Percentiles rank a stretch among this genome's conserved stretches.
These are phyloP conservation scores for Gymnopus androsaceus DNA, from an alignment of 1,284 basidiomycete species.

Conservation along the genomic window DNA sequence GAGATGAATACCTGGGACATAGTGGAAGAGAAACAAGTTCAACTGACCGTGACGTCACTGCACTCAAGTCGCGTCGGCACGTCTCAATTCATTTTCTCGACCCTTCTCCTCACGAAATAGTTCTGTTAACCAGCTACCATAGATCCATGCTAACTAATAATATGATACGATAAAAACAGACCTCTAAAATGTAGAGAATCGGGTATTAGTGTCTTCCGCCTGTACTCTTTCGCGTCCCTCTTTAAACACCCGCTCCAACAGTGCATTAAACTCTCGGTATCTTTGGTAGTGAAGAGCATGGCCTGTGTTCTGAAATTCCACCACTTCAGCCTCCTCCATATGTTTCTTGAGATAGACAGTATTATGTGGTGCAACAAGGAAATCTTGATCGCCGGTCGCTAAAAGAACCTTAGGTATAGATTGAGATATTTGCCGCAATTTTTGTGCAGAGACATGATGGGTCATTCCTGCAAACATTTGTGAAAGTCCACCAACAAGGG, in stretches of 20 bases:
- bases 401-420: conserved; percentile 13
- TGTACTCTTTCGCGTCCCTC: conserved; percentile 4
- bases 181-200: too few relatives aligned
- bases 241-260: conserved; percentile 10
- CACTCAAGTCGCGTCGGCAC: too few relatives aligned
- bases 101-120: too few relatives aligned
- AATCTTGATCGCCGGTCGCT: conserved; percentile 7
- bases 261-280: conserved; percentile 2
- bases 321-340: conserved; percentile 13
- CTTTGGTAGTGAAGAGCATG: conserved; percentile 12
- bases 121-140: too few relatives aligned
- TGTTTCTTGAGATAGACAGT: conserved; percentile 7
- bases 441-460: conserved; percentile 6
- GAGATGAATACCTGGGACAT: conserved; percentile 1
- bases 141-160: too few relatives aligned
- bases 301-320: conserved; percentile 7
- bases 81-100: too few relatives aligned
- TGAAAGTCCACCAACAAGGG: conserved; percentile 1
- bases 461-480: conserved; percentile 9
- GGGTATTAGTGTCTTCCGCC: neutral
- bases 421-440: conserved; percentile 6
- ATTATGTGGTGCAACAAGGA: conserved; percentile 1
- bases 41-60: too few relatives aligned
- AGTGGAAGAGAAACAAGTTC: neutral
- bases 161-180: too few relatives aligned